Conservation (phyloP, 306 rosid genomes). For the Sphenostylis stenocarpa region DNA sequence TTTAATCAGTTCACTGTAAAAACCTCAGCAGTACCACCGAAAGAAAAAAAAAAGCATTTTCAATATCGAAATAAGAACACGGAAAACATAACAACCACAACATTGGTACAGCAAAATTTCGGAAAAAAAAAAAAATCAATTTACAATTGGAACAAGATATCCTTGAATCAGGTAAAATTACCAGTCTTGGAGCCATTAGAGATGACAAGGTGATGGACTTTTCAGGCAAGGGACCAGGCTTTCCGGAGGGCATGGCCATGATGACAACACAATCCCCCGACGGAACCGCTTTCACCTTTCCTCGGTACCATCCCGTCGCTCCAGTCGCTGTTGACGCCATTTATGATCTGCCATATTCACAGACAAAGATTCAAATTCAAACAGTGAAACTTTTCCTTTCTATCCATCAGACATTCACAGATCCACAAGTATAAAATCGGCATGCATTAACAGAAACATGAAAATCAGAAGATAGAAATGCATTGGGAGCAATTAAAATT, state of each 20-base stretch:
- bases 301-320: constrained; percentile 80
- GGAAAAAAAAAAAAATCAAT: neutral
- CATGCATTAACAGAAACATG: constrained; percentile 7
- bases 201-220: constrained; percentile 80
- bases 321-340: constrained; percentile 80
- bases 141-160: neutral
- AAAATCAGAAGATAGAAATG: neutral
- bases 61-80: neutral
- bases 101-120: neutral
- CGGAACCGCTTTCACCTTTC: constrained; percentile 83
- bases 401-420: neutral
- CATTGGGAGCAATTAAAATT: neutral
- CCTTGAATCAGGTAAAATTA: constrained; percentile 23
- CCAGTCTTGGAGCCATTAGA: constrained; percentile 84
- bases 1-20: neutral
- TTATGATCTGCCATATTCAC: constrained; percentile 29
- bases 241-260: constrained; percentile 65
- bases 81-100: neutral
- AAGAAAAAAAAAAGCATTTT: neutral
- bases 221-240: constrained; percentile 86
- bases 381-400: neutral
- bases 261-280: constrained; percentile 93
- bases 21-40: neutral
- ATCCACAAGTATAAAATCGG: neutral
- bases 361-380: neutral